phyloP scores from a whole-genome alignment of 768 basidiomycete species.

The Termitomyces sp. region DNA sequence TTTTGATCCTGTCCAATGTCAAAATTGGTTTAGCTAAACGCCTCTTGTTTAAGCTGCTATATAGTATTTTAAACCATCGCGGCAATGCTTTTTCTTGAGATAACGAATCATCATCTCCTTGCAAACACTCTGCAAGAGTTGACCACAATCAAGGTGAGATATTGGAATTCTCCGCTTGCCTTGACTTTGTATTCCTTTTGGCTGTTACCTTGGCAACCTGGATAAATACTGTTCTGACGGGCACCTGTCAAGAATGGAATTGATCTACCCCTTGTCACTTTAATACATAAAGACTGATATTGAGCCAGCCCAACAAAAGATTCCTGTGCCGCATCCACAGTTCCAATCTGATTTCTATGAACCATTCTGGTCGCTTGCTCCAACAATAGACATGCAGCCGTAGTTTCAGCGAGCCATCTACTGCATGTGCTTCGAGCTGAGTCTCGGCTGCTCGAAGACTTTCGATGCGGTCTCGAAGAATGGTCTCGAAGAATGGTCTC shows the following conservation, averaged over 20 bases:
- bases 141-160: neutral
- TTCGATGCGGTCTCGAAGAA: neutral
- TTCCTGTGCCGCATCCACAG: neutral
- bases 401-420: neutral
- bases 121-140: neutral
- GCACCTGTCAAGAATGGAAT: neutral
- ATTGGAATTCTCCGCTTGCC: neutral
- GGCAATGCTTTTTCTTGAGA: neutral
- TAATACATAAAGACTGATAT: neutral
- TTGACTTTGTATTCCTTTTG: neutral
- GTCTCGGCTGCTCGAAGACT: neutral
- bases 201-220: slow-evolving; percentile 4
- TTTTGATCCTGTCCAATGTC: neutral
- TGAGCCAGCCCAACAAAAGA: neutral
- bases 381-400: neutral
- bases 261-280: neutral
- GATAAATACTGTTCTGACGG: neutral
- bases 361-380: neutral
- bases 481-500: neutral
- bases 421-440: neutral
- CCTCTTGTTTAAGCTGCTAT: neutral
- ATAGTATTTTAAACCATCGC: neutral
- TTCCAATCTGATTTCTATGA: neutral
- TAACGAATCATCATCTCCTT: too few species aligned
- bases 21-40: neutral